Evolutionary conservation across 164 flowering plant genomes (phyloP), one percentile per base, ranked within the genome.

Genomic region (Santalum album): DNA sequence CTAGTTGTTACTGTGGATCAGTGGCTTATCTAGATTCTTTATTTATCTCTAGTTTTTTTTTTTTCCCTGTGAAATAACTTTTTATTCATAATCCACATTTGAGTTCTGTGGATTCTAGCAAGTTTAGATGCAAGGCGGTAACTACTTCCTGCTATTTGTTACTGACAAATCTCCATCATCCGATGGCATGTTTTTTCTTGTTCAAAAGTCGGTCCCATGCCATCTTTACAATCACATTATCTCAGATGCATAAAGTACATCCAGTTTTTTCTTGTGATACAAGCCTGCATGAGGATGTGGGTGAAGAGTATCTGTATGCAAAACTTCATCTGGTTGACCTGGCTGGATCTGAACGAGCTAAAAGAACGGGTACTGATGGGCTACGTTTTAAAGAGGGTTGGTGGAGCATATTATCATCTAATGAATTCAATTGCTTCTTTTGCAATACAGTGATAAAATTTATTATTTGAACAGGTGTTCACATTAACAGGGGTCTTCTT

Each of bases 291-390:
- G 49, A 20, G 49, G 49, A 45, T 45, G 10, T 45, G 49, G 49
- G 49, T 45, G 49, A 45, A 45, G 49, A 45, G 49, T 45, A 45
- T 12, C 21, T 45, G 16, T 45, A 25, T 21, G 49, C 49, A 45
- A 45, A 45, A 21, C 49, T 45, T 22, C 49, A 45, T 45, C 21
- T 45, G 25, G 49, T 45, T 12, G 49, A 45, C 19, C 25, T 45
- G 49, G 49, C 49, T 20, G 49, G 49, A 22, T 45, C 49, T 20
- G 49, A 45, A 22, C 24, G 49, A 45, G 49, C 49, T 45, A 45
- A 45, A 45, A 45, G 49, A 45, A 45, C 49, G 14, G 49, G 49
- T 0, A 20, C 49, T 45, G 49, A 45, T 45, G 49, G 49, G 9
- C 25, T 20, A 45, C 49, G 49, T 20, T 45, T 45, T 22, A 45